A percentile compares a stretch with the other conserved stretches of the same genome.
Evolutionary conservation across 2,329 filamentous ascomycete species (phyloP).

Genomic region (Epicoccum sorghinum): DNA sequence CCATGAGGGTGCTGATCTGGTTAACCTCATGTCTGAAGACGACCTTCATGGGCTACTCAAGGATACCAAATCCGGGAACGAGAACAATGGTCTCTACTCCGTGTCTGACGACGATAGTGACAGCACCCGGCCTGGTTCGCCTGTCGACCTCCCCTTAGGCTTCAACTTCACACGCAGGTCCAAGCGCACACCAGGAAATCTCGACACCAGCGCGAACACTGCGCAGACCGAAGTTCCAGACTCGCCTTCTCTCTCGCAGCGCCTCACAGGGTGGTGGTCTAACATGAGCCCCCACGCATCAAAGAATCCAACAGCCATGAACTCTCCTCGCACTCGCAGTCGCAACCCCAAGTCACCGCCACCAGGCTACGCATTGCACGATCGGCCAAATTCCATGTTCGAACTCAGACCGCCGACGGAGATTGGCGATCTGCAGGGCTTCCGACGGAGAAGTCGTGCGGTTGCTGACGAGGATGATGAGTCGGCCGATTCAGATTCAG

Average conservation of each 20-base stretch:
- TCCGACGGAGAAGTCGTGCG: constrained; percentile 54
- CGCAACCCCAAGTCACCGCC: constrained; percentile 17
- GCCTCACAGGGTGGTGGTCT: constrained; percentile 47
- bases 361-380: constrained; percentile 23
- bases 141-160: constrained; percentile 34
- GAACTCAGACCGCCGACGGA: constrained; percentile 42
- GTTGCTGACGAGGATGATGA: constrained; percentile 48
- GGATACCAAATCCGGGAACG: constrained; percentile 29
- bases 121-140: constrained; percentile 37
- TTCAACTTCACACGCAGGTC: constrained; percentile 36
- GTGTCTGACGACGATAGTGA: constrained; percentile 40
- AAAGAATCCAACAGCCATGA: constrained; percentile 8
- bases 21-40: constrained; percentile 54
- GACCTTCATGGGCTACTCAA: constrained; percentile 52
- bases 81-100: constrained; percentile 22
- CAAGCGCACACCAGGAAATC: constrained; percentile 16
- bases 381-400: constrained; percentile 46
- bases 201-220: constrained; percentile 7
- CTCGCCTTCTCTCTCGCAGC: constrained; percentile 38
- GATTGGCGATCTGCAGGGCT: constrained; percentile 23
- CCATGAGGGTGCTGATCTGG: constrained; percentile 40
- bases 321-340: constrained; percentile 6
- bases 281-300: constrained; percentile 32
- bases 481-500: not conserved
- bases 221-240: constrained; percentile 25